Conservation (phyloP, 768 basidiomycete genomes). For the Tephrocybe sp. region DNA sequence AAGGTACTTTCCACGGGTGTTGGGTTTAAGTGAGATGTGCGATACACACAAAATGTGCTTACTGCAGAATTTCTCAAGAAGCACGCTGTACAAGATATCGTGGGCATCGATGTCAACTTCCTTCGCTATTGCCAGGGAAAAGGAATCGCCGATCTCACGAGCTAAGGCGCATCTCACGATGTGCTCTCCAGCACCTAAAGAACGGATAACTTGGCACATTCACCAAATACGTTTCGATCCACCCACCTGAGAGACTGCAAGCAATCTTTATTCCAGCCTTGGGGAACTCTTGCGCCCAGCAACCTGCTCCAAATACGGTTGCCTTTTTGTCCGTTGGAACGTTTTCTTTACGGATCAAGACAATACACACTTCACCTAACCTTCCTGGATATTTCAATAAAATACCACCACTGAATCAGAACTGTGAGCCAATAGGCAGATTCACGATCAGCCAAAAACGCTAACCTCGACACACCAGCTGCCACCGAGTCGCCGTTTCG, state of each 20-base stretch:
- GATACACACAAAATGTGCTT: slow-evolving; percentile 18
- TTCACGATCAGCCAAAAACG: background rate
- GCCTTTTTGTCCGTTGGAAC: slow-evolving; percentile 39
- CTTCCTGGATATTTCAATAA: slow-evolving; percentile 73
- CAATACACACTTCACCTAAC: slow-evolving; percentile 60
- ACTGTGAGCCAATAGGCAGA: background rate
- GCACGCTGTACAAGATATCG: slow-evolving; percentile 40
- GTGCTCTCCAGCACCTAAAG: slow-evolving; percentile 65
- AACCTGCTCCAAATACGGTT: slow-evolving; percentile 70
- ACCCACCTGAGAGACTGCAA: slow-evolving; percentile 67
- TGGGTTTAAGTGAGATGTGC: slow-evolving; percentile 3
- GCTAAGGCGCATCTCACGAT: slow-evolving; percentile 61
- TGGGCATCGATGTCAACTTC: slow-evolving; percentile 49
- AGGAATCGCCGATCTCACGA: slow-evolving; percentile 45
- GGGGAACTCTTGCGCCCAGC: slow-evolving; percentile 55
- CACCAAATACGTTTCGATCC: background rate
- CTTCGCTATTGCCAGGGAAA: slow-evolving; percentile 21
- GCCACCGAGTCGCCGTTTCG: slow-evolving; percentile 43
- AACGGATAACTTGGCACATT: background rate
- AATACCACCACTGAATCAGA: slow-evolving; percentile 64
- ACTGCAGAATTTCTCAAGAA: slow-evolving; percentile 54
- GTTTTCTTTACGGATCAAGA: background rate
- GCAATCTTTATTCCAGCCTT: slow-evolving; percentile 38
- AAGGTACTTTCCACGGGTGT: slow-evolving; percentile 27
- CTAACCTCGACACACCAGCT: slow-evolving; percentile 75